Percentiles rank a stretch among this genome's conserved stretches.
Evolutionary conservation across 768 basidiomycete genomes (phyloP).

Genomic region (Lactarius tabidus): DNA sequence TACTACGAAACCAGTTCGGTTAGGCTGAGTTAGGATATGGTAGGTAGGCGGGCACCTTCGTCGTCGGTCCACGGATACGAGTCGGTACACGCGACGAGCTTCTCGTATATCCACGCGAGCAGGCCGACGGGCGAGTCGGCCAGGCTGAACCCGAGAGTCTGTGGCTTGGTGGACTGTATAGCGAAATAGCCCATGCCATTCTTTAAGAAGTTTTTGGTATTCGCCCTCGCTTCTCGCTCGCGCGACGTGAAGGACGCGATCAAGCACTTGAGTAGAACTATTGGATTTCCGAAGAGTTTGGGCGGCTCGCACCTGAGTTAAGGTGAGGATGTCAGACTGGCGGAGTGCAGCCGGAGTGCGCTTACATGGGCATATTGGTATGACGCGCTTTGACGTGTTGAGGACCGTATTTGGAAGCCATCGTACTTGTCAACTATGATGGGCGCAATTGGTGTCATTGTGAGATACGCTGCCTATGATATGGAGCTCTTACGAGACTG

Average conservation of each 20-base stretch:
- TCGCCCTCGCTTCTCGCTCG: constrained; percentile 36
- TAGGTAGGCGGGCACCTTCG: constrained; percentile 39
- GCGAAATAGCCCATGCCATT: constrained; percentile 38
- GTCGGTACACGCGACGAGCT: constrained; percentile 35
- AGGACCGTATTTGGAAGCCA: neutral
- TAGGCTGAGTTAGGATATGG: neutral
- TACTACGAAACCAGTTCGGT: constrained; percentile 34
- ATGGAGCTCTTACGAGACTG: constrained; percentile 29
- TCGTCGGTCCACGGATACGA: constrained; percentile 52
- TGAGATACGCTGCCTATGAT: neutral
- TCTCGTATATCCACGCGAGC: constrained; percentile 35
- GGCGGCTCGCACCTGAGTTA: constrained; percentile 23
- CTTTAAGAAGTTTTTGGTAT: constrained; percentile 31
- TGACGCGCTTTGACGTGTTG: neutral
- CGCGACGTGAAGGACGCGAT: constrained; percentile 33
- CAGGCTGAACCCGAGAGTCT: constrained; percentile 44
- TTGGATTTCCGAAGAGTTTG: constrained; percentile 27
- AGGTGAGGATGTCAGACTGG: neutral
- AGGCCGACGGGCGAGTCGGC: constrained; percentile 52
- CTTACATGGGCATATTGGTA: constrained; percentile 28
- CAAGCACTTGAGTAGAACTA: constrained; percentile 31
- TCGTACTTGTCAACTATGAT: neutral
- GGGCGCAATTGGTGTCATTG: neutral
- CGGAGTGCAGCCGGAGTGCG: neutral
- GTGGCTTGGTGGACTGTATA: constrained; percentile 35